Base-by-base conservation (phyloP, 78 protist genomes). In the Cyanophora paradoxa region DNA sequence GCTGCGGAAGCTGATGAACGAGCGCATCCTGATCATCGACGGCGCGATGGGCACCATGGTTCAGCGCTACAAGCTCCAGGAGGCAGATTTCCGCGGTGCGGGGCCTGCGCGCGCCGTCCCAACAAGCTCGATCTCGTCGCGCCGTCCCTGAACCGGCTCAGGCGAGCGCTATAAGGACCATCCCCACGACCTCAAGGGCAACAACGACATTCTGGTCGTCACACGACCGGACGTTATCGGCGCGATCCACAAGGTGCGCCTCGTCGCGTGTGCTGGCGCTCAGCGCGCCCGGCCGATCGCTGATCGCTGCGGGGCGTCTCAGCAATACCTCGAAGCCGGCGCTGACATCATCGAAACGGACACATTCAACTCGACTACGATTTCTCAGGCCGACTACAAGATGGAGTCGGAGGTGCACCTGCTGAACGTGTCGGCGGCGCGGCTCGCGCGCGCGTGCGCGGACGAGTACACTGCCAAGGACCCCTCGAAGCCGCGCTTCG, bases 31-130 rank as follows among this genome's bases (percentile, higher is more conserved):
- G 89, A 42, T 92, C 26, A 37, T 96, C 33, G 99, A 96, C 62
- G 99, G 99, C 34, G 99, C 93, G 14, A 93, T 92, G 96, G 99
- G 99, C 33, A 96, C 99, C n/a, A 82, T 83, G 84, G 79, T 96
- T 64, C 98, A 94, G 85, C 46, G 44, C 26, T 82, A 69, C 82
- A 79, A 82, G 68, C 81, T 96, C 52, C 41, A 62, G 19, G 99
- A 96, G 81, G 89, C 48, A 2, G 96, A 96, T 74, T 96, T 87
- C 84, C 84, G 97, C 57, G 92, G 90, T 34, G 70, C 81, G 42
- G 52, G n/a, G 61, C 6, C 10, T 6, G 6, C 10, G 6, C n/a
- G n/a, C n/a, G n/a, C n/a, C n/a, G n/a, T n/a, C n/a, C n/a, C 48
- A 42, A n/a, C n/a, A n/a, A n/a, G n/a, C n/a, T n/a, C n/a, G n/a